phyloP scores from a whole-genome alignment of 257 asterid species.

The Nicotiana tomentosiformis region DNA sequence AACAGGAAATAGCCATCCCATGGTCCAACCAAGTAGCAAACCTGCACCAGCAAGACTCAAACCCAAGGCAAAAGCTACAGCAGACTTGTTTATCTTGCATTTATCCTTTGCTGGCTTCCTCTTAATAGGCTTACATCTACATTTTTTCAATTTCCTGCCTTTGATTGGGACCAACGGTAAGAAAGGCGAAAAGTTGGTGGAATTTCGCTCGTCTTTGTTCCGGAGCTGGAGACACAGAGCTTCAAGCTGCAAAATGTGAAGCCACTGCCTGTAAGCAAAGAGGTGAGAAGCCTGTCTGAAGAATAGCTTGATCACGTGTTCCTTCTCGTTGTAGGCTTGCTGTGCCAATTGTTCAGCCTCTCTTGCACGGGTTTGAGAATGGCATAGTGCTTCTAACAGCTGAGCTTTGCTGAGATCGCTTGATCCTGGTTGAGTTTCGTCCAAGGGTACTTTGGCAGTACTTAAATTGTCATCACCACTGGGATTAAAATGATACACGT shows the following conservation, averaged over 20 bases:
- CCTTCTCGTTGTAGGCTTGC: conserved; percentile 55
- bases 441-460: conserved; percentile 20
- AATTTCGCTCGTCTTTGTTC: conserved; percentile 21
- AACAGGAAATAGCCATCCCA: conserved; percentile 56
- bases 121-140: conserved; percentile 21
- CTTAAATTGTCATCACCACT: conserved; percentile 8
- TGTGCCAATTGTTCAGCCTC: conserved; percentile 64
- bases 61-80: conserved; percentile 50
- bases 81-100: conserved; percentile 21
- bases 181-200: conserved; percentile 10
- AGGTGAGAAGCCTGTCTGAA: conserved; percentile 61
- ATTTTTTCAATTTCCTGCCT: conserved; percentile 16
- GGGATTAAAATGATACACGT: conserved; percentile 12
- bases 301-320: conserved; percentile 40
- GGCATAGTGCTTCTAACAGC: conserved; percentile 61
- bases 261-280: conserved; percentile 64
- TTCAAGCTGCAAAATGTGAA: conserved; percentile 53
- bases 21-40: conserved; percentile 59
- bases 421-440: conserved; percentile 16
- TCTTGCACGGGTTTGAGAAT: conserved; percentile 72
- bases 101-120: conserved; percentile 19
- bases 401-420: conserved; percentile 37
- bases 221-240: conserved; percentile 45
- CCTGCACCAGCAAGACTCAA: conserved; percentile 67
- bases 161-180: conserved; percentile 20